Evolutionary conservation across 257 asterid genomes (phyloP), one percentile per base, ranked within the genome.

Genomic region (Solanum arcanum): DNA sequence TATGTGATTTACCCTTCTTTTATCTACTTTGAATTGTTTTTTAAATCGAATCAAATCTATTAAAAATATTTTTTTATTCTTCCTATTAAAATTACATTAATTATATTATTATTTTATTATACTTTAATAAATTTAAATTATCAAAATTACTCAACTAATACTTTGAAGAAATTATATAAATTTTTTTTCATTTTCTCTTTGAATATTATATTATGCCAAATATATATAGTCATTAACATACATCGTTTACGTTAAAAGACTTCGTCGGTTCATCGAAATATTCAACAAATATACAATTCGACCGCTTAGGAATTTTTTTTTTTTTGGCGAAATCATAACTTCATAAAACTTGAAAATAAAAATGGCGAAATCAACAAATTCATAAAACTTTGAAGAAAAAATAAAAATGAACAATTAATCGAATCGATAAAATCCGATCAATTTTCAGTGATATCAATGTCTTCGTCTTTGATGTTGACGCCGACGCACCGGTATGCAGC

Each of bases 401-500:
- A 15, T 31, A 69, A 44, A 44, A 75, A 31, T 39, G 33, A 23
- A 75, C 18, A n/a, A 46, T 10, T 18, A 31, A 80, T 27, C 18
- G 18, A 27, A 47, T 80, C 42, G 12, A 72, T 9, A 21, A 59
- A 72, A 33, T 46, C 62, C 1, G 4, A 3, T 81, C 85, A 81
- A 49, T 10, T 10, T 29, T 80, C 42, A 27, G 6, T 27, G 20
- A 77, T 42, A 77, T 42, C 60, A 77, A 90, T 91, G 96, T 86
- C 92, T 33, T 33, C 92, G 27, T 39, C 94, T 23, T 86, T 94
- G 86, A 89, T 89, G 94, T 89, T 96, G 86, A 88, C 95, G 70
- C 91, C 93, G 87, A 89, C 93, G 83, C 95, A 95, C 86, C 91
- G 89, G 83, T 96, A 96, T 92, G 98, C 99, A 62, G 95, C 95